phyloP scores from a whole-genome alignment of 129 eudicot genomes.

The Solidago caesia region DNA sequence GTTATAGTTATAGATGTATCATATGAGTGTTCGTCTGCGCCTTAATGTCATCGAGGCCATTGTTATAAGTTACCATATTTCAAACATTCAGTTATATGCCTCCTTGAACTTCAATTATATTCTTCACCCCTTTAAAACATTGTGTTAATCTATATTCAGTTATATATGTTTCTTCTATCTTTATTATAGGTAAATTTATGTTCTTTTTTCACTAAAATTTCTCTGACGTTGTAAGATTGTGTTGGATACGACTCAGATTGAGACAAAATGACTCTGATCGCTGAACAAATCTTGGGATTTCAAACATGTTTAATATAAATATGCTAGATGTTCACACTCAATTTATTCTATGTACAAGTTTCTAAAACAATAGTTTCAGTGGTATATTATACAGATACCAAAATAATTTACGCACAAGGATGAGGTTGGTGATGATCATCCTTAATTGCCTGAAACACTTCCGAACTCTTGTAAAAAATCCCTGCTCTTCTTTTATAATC shows the following conservation, averaged over 20 bases:
- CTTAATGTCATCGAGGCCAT: slow-evolving; percentile 11
- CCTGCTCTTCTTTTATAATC: slow-evolving; percentile 82
- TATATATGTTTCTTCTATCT: too few relatives aligned
- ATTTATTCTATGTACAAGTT: too few relatives aligned
- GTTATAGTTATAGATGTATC: slow-evolving; percentile 17
- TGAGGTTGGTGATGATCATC: slow-evolving; percentile 31
- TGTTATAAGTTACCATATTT: slow-evolving; percentile 15
- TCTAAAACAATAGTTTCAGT: too few relatives aligned
- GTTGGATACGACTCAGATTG: too few relatives aligned
- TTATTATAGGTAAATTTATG: too few relatives aligned
- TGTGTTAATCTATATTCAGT: background rate
- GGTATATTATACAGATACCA: too few relatives aligned
- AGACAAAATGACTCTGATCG: too few relatives aligned
- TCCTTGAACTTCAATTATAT: background rate
- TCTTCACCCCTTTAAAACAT: background rate
- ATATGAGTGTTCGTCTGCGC: slow-evolving; percentile 20
- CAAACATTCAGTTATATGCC: slow-evolving; percentile 24
- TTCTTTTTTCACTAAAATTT: too few relatives aligned
- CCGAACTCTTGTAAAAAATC: slow-evolving; percentile 62
- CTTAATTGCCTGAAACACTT: slow-evolving; percentile 70
- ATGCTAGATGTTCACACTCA: too few relatives aligned
- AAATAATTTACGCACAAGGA: slow-evolving; percentile 19
- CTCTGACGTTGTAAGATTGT: too few relatives aligned
- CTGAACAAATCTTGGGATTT: too few relatives aligned
- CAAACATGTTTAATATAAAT: too few relatives aligned